Conservation (phyloP, 352 stramenopile genomes). For the Pythium aristosporum region DNA sequence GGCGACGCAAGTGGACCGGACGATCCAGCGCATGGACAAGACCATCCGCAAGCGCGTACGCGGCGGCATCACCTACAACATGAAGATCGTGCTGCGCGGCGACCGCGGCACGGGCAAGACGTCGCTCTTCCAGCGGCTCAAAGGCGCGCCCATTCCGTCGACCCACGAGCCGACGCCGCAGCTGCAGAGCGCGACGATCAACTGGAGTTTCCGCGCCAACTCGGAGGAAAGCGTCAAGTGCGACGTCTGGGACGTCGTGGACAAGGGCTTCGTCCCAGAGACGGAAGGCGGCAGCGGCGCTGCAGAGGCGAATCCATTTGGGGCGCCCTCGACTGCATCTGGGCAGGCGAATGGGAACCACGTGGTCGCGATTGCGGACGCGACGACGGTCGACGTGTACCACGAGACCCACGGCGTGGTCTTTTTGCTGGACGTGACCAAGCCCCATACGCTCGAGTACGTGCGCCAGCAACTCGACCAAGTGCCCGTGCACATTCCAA, state of each 20-base stretch:
- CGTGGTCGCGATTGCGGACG: slow-evolving; percentile 73
- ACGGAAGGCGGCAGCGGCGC: not conserved
- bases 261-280: slow-evolving; percentile 58
- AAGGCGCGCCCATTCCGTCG: slow-evolving; percentile 70
- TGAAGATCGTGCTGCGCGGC: slow-evolving; percentile 89
- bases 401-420: slow-evolving; percentile 86
- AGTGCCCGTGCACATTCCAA: slow-evolving; percentile 77
- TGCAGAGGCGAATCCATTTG: slow-evolving; percentile 28
- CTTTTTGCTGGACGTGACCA: slow-evolving; percentile 87
- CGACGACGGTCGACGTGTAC: slow-evolving; percentile 88
- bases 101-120: slow-evolving; percentile 87
- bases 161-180: slow-evolving; percentile 79
- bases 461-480: slow-evolving; percentile 66
- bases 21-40: slow-evolving; percentile 83
- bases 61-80: slow-evolving; percentile 88
- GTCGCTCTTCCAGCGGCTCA: slow-evolving; percentile 81
- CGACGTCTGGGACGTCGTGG: slow-evolving; percentile 91
- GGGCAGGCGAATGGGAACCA: slow-evolving; percentile 41
- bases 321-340: not conserved
- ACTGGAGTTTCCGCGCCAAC: slow-evolving; percentile 69
- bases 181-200: slow-evolving; percentile 87
- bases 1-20: slow-evolving; percentile 38
- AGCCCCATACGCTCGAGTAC: slow-evolving; percentile 82
- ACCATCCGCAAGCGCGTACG: slow-evolving; percentile 77
- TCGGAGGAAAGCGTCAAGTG: slow-evolving; percentile 87